Conservation (phyloP, 1,139 yeast species). For the Kluyveromyces sp. region DNA sequence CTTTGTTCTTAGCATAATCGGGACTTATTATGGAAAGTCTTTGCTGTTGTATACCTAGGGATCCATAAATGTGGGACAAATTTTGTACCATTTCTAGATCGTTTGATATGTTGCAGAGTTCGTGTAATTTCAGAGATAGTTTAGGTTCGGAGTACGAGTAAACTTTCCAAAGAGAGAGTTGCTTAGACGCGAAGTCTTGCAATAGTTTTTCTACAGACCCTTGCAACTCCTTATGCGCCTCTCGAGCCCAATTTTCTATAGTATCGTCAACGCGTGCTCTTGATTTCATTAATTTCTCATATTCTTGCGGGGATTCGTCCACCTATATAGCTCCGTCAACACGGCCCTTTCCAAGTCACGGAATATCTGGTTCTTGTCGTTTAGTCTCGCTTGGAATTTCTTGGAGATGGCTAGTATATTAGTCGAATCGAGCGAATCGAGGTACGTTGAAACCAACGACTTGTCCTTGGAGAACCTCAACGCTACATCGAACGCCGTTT, state of each 20-base stretch:
- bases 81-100: slow-evolving; percentile 10
- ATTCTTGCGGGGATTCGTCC: slow-evolving; percentile 14
- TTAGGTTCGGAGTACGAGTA: slow-evolving; percentile 20
- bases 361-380: slow-evolving; percentile 14
- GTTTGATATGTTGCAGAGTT: slow-evolving; percentile 23
- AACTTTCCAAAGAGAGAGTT: slow-evolving; percentile 16
- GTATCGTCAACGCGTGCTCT: slow-evolving; percentile 11
- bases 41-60: slow-evolving; percentile 1
- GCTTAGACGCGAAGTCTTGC: slow-evolving; percentile 10
- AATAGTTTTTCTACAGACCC: slow-evolving; percentile 19
- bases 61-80: slow-evolving; percentile 10
- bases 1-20: slow-evolving; percentile 14
- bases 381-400: slow-evolving; percentile 8
- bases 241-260: slow-evolving; percentile 25
- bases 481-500: slow-evolving; percentile 16
- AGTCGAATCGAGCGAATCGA: slow-evolving; percentile 15
- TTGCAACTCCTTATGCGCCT: slow-evolving; percentile 27
- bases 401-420: slow-evolving; percentile 10
- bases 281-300: slow-evolving; percentile 13
- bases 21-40: slow-evolving; percentile 12
- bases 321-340: slow-evolving; percentile 11
- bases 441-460: slow-evolving; percentile 20
- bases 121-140: slow-evolving; percentile 23
- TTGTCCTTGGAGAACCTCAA: slow-evolving; percentile 23
- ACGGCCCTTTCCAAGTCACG: slow-evolving; percentile 17